Base-by-base conservation (phyloP, 2,329 filamentous ascomycete species). In the Clonostachys rosea region DNA sequence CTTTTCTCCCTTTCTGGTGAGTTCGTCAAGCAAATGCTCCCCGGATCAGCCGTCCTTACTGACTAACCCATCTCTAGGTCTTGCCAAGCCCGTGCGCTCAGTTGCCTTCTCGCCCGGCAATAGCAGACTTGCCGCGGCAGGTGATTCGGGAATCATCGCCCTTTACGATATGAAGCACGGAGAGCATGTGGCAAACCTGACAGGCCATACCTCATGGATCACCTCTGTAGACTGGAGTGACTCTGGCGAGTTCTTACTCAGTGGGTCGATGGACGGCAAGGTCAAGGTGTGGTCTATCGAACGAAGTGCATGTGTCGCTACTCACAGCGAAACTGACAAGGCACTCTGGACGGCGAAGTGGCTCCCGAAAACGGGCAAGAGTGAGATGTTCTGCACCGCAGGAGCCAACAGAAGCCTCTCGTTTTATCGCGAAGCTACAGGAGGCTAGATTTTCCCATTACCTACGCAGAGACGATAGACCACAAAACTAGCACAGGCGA, bases 251-350 rank as follows among this genome's bases (percentile, higher is more conserved):
- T 96, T 89, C 64, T 73, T 99, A 12, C 75, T 97, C 4, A 95
- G 87, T 59, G 89, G 90, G 43, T 84, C 87, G 2, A 90, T 95
- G 64, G 91, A 97, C 61, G 92, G 94, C 36, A 96, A 95, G 66
- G 89, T 88, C 50, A 96, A 96, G 68, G 88, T 97, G 33, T 99
- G 94, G 94, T 92, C 89, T 33, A 81, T 96, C 49, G 91, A 96
- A 58, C 81, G 84, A 34, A 80, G 83, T 48, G 76, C 78, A 5
- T 97, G 94, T 62, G 94, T 99, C 41, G 91, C 92, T 12, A 99
- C 94, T 10, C 90, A 96, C 63, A 91, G 86, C 49, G 91, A 97
- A 70, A 91, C 89, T 6, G 91, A 92, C 53, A 87, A 88, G 67
- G 80, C 84, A 0, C 63, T 97, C 4, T 96, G 91, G 87, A 81